Evolutionary conservation across 176 grass and related monocot species (phyloP).

Genomic region (Dactylis glomerata): DNA sequence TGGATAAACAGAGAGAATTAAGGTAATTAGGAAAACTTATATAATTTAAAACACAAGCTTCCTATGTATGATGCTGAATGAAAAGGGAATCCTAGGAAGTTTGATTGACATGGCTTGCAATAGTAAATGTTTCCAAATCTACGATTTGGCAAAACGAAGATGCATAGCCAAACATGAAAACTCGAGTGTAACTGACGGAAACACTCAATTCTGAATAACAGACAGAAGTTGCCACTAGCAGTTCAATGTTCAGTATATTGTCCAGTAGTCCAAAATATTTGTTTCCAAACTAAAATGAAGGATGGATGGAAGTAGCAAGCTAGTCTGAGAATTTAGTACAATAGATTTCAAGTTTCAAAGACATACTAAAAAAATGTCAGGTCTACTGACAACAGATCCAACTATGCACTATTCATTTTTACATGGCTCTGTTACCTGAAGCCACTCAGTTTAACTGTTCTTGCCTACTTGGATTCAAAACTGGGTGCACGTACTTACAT

Average conservation of each 20-base stretch:
- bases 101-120: not conserved
- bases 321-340: not conserved
- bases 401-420: not conserved
- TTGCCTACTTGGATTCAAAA: conserved; percentile 6
- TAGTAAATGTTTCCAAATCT: not conserved
- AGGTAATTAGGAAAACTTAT: not conserved
- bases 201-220: not conserved
- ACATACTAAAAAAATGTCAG: not conserved
- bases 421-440: not conserved
- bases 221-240: not conserved
- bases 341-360: not conserved
- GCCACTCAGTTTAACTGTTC: not conserved
- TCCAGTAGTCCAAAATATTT: not conserved
- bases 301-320: not conserved
- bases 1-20: conserved; percentile 2
- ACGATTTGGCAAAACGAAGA: not conserved
- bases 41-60: not conserved
- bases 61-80: not conserved
- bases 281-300: not conserved
- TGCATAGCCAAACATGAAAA: not conserved
- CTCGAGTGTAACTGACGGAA: not conserved
- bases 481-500: not conserved
- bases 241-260: not conserved
- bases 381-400: not conserved
- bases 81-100: not conserved